Base-by-base conservation (phyloP, 139 green algal genomes). In the Nannochloris sp. region DNA sequence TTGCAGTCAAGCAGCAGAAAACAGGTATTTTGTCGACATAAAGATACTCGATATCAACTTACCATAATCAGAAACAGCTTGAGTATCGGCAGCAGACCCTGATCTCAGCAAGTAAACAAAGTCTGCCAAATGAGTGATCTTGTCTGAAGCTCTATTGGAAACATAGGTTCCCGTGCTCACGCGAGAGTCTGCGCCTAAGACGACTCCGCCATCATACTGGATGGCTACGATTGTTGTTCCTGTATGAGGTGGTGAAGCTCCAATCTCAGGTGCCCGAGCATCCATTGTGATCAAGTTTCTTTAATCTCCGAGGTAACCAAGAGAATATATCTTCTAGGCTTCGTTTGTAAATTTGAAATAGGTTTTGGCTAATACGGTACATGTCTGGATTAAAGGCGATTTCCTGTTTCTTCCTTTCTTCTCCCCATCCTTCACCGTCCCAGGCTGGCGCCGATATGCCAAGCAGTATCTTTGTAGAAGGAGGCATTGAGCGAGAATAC, bases 151-250 rank as follows among this genome's bases (percentile, higher is more conserved):
- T 13, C 93, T 75, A 70, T 98, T 98, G 14, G 71, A 89, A 7
- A 98, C 74, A 66, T 98, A 98, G 38, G 79, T 91, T 9, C 92
- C 92, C 13, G 89, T 96, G 67, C 76, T 88, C 3, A 95, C 85
- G 4, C 92, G 71, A 0, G 85, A 90, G 72, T 98, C 92, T 8
- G 85, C 82, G 0, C 92, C 92, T 1, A 98, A 36, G 0, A 98
- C 86, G 1, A 98, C 93, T 8, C 92, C 92, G 10, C 83, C 93
- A 15, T 86, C 71, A 55, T 86, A 98, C 0, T 61, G 33, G 35
- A 83, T 83, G 3, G 90, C 92, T 24, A 96, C 84, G 51, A 97
- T 96, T 14, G 92, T 97, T 13, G 92, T 97, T 8, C 77, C 77
- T 2, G 77, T 84, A 45, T 83, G 64, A 3, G 73, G 73, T 27